Evolutionary conservation across 2,329 filamentous ascomycete genomes (phyloP), one percentile per base, ranked within the genome.

Genomic region (Chaetothyriales sp.): DNA sequence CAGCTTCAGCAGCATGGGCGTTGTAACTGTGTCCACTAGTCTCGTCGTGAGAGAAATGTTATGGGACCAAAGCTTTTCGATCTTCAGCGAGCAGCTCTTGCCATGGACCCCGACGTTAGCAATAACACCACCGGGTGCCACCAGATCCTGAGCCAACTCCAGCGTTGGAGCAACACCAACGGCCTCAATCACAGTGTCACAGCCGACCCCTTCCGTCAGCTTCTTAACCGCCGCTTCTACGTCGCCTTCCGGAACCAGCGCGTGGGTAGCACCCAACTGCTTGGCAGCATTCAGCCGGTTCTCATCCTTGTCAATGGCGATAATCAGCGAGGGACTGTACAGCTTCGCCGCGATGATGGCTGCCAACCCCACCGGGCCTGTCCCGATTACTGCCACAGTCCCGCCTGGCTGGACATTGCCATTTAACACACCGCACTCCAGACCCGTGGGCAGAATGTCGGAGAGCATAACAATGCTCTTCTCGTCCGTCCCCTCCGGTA

Each of bases 101-200:
- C 76, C 76, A 57, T 79, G 75, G 5, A 80, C 77, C 7, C 77
- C 77, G 2, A 80, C 68, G 58, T 79, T 80, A 3, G 76, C 76
- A 54, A 80, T 71, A 0, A 67, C 64, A 3, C 75, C 77, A 1
- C 76, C 76, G 0, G 71, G 64, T 0, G 72, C 75, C 8, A 80
- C 68, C 20, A 80, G 58, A 6, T 71, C 64, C 60, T 80, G 76
- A 49, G 71, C 74, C 43, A 78, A 62, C 15, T 73, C 66, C 58
- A 79, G 78, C 0, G 73, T 78, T 0, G 66, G 66, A 0, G 74
- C 73, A 7, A 75, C 65, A 1, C 76, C 76, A 1, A 79, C 77
- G 0, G 74, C 75, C 60, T 79, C 77, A 47, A 79, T 76, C 1
- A 80, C 76, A 0, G 73, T 66, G 52, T 80, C 76, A 55, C 73